phyloP scores from a whole-genome alignment of 345 rosid species.

The Barbarea vulgaris region DNA sequence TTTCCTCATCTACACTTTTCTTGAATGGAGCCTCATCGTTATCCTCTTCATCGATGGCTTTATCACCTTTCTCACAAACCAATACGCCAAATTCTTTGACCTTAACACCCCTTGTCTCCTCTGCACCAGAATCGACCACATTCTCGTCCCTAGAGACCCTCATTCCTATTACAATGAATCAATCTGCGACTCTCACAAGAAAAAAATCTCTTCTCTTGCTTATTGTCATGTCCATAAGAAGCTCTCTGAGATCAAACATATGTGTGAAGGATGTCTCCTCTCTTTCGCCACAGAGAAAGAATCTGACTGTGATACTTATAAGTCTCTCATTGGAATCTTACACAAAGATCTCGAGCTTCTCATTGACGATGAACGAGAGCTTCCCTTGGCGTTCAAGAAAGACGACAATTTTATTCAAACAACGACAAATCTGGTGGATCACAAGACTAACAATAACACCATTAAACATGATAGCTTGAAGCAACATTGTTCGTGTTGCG shows the following conservation, averaged over 20 bases:
- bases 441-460: conserved; percentile 25
- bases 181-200: conserved; percentile 77
- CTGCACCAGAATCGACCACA: conserved; percentile 82
- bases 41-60: conserved; percentile 71
- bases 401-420: conserved; percentile 35
- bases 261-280: conserved; percentile 94
- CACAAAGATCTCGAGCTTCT: conserved; percentile 78
- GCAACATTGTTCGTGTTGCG: conserved; percentile 67
- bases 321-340: conserved; percentile 73
- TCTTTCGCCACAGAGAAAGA: conserved; percentile 86
- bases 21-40: conserved; percentile 76
- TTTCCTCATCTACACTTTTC: conserved; percentile 65
- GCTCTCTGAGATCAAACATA: conserved; percentile 70
- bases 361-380: conserved; percentile 61
- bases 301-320: conserved; percentile 72
- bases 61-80: conserved; percentile 63
- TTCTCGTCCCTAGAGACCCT: conserved; percentile 48
- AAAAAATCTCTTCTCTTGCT: conserved; percentile 73
- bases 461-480: conserved; percentile 7
- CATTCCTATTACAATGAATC: conserved; percentile 80
- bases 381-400: conserved; percentile 49
- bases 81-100: conserved; percentile 76
- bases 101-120: conserved; percentile 79
- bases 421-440: conserved; percentile 19
- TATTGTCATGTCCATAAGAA: conserved; percentile 84